These are phyloP conservation scores for Salvia splendens DNA, from an alignment of 257 asterid genomes.

Conservation along the genomic window DNA sequence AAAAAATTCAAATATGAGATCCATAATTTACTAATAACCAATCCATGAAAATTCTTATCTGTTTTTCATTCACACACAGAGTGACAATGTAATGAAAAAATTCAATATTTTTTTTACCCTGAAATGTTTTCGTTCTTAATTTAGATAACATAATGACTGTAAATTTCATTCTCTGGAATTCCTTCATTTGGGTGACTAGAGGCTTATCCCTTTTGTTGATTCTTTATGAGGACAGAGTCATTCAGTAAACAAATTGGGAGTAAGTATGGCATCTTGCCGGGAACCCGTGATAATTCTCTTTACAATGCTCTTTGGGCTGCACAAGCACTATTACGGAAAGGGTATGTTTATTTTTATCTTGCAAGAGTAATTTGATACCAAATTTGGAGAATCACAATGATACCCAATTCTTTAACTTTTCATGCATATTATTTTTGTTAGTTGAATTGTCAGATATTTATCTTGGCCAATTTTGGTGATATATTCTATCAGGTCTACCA, in stretches of 20 bases:
- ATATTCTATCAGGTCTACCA: constrained; percentile 63
- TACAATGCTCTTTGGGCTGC: constrained; percentile 98
- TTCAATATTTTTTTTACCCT: background rate
- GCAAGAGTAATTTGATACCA: constrained; percentile 15
- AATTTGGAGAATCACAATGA: constrained; percentile 18
- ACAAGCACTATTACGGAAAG: constrained; percentile 93
- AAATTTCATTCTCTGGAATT: constrained; percentile 5
- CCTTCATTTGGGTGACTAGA: background rate
- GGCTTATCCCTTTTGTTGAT: constrained; percentile 25
- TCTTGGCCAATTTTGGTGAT: constrained; percentile 25
- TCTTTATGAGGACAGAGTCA: constrained; percentile 56
- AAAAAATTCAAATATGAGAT: constrained; percentile 6
- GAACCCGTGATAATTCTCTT: constrained; percentile 90
- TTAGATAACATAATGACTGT: constrained; percentile 7
- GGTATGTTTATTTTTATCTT: constrained; percentile 44
- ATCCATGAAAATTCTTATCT: background rate
- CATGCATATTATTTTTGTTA: constrained; percentile 22
- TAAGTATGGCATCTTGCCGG: constrained; percentile 75
- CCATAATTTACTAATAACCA: background rate
- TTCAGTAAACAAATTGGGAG: constrained; percentile 78
- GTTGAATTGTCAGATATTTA: constrained; percentile 11
- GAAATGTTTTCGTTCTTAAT: background rate
- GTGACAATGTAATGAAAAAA: background rate
- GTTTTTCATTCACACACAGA: constrained; percentile 7
- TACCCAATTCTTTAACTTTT: constrained; percentile 20